Evolutionary conservation across 2,329 filamentous ascomycete genomes (phyloP).

Genomic region (Lasiodiplodia sp.): DNA sequence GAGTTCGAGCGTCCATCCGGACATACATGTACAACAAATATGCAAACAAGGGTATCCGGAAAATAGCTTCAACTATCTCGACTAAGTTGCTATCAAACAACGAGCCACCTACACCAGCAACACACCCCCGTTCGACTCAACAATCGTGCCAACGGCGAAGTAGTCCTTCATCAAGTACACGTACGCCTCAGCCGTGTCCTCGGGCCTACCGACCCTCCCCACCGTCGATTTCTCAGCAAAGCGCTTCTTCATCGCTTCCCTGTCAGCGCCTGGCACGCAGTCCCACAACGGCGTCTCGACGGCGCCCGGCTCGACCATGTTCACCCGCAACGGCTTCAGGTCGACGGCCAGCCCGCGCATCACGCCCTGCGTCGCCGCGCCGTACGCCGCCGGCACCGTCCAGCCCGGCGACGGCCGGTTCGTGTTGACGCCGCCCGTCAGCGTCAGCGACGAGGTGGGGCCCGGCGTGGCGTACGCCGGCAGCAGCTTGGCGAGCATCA

Average conservation of each 20-base stretch:
- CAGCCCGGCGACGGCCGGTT: constrained; percentile 46
- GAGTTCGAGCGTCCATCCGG: background rate
- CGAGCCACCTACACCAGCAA: background rate
- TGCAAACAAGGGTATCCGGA: background rate
- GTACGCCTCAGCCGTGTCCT: constrained; percentile 54
- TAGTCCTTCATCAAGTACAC: constrained; percentile 57
- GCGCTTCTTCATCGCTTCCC: constrained; percentile 34
- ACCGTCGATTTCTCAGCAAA: constrained; percentile 39
- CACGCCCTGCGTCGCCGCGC: constrained; percentile 49
- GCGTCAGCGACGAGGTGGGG: constrained; percentile 46
- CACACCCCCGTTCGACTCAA: constrained; percentile 52
- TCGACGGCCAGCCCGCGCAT: constrained; percentile 67
- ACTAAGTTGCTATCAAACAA: too few species aligned
- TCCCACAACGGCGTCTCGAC: constrained; percentile 55
- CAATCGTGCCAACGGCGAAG: constrained; percentile 54
- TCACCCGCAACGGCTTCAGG: constrained; percentile 69
- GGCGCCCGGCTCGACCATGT: constrained; percentile 65
- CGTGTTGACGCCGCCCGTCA: constrained; percentile 50
- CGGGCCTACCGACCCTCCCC: constrained; percentile 38
- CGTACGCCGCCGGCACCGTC: constrained; percentile 39
- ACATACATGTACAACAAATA: background rate
- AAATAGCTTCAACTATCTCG: background rate
- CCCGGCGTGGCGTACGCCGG: constrained; percentile 43
- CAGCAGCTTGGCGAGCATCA: constrained; percentile 52
- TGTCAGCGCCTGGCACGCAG: constrained; percentile 30